Evolutionary conservation across 2,329 filamentous ascomycete genomes (phyloP).

Genomic region (Neocatenulostroma microsporum): DNA sequence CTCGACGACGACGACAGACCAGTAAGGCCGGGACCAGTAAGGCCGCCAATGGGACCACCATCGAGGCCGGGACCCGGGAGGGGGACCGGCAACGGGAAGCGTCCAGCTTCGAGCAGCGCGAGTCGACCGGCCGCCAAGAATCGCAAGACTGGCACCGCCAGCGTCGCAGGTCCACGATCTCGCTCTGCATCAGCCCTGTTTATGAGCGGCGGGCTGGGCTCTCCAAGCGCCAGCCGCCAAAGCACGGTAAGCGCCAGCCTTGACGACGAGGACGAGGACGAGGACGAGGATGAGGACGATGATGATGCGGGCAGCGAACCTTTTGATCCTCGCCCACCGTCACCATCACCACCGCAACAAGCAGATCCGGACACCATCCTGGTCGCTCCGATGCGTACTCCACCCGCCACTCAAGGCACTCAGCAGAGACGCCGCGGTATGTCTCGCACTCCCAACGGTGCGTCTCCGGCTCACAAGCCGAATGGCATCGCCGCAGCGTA

Average conservation of each 20-base stretch:
- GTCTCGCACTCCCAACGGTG: no score
- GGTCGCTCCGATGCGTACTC: background rate
- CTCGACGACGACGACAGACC: background rate
- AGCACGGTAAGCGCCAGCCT: background rate
- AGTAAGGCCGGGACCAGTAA: background rate
- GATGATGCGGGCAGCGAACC: no score
- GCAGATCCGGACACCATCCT: no score
- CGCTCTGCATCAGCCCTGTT: background rate
- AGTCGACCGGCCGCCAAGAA: no score
- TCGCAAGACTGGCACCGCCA: no score
- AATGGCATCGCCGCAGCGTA: background rate
- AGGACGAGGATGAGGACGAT: constrained; percentile 1
- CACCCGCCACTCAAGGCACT: background rate
- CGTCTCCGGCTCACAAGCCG: no score
- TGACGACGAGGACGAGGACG: background rate
- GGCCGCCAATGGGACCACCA: background rate
- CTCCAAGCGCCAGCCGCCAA: background rate
- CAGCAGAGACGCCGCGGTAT: background rate
- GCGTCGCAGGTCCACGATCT: background rate
- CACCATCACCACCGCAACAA: no score
- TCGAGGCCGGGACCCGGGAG: no score
- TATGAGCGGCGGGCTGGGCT: constrained; percentile 4
- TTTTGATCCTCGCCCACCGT: no score
- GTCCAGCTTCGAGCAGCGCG: no score
- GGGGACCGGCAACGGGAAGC: no score